Percentiles rank a stretch among this genome's conserved stretches.
These are phyloP conservation scores for Saprolegnia diclina DNA, from an alignment of 352 stramenopile species.

Conservation along the genomic window DNA sequence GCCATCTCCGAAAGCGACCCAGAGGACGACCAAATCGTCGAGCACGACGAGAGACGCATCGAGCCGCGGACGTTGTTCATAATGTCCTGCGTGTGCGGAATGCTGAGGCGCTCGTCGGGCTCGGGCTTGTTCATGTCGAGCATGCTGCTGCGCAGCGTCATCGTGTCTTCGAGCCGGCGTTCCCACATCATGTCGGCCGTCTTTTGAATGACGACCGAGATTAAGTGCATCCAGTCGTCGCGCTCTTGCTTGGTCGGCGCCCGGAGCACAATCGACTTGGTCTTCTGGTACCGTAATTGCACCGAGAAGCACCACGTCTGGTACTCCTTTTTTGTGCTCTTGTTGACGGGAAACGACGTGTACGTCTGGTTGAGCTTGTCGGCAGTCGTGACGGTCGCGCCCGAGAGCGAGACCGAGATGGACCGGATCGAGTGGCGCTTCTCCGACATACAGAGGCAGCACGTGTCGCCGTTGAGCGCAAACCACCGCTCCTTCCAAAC, in stretches of 20 bases:
- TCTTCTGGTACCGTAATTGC: conserved; percentile 35
- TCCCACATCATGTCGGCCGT: conserved; percentile 22
- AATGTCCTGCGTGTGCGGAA: conserved; percentile 6
- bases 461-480: conserved; percentile 13
- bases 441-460: conserved; percentile 21
- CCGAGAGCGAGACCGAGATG: conserved; percentile 48
- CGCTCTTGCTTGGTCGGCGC: conserved; percentile 84
- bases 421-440: conserved; percentile 14
- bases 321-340: conserved; percentile 65
- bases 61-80: conserved; percentile 13
- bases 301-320: conserved; percentile 72
- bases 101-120: not conserved
- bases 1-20: conserved; percentile 1
- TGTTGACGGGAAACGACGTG: conserved; percentile 81
- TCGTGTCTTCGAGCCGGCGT: conserved; percentile 4
- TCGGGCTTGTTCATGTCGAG: not conserved
- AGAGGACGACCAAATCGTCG: conserved; percentile 14
- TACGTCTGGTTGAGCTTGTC: conserved; percentile 85
- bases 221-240: conserved; percentile 74
- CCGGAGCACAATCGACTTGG: conserved; percentile 70
- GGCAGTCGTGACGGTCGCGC: conserved; percentile 61
- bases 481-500: conserved; percentile 17
- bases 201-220: conserved; percentile 17
- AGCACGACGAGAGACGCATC: conserved; percentile 8
- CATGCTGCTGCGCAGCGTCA: not conserved